Base-by-base conservation (phyloP, 2,329 filamentous ascomycete genomes). In the Xylariaceae sp. region DNA sequence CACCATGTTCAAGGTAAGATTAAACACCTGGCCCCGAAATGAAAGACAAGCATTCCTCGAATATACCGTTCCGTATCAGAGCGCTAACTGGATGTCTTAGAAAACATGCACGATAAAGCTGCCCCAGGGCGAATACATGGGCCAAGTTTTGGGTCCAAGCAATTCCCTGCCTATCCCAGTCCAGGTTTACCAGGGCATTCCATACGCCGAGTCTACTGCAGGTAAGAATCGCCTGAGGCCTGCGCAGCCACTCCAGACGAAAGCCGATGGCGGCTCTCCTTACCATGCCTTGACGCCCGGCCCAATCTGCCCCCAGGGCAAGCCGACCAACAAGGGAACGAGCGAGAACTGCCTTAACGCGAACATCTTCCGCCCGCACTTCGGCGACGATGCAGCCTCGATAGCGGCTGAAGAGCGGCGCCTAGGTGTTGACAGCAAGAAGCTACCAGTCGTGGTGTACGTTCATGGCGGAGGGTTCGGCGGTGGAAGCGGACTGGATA, bases 401-500 rank as follows among this genome's bases (percentile, higher is more conserved):
- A 46, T 48, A 3, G 42, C 37, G 3, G 39, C 34, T 5, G 48
- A 53, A 31, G 46, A 49, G 32, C 40, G 46, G 21, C 56, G 52
- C 43, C 59, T 46, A 36, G 58, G 50, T 26, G 41, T 37, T 13
- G 37, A 50, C 28, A 56, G 47, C 27, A 53, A 44, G 33, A 53
- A 50, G 39, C 43, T 72, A 18, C 71, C 76, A 1, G 73, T 79
- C 11, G 57, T 74, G n/a, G 59, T 82, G 2, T 81, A 79, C 52
- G 60, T 83, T 21, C 78, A 83, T 53, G 79, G 79, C 31, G 80
- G 80, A 3, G 71, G 67, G 5, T 83, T 82, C 63, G 73, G 81
- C 63, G 67, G 69, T 52, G 68, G 75, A 26, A 50, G 60, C 50
- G 69, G 73, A 36, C 54, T 64, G 19, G 71, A 73, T 62, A 69